Evolutionary conservation across 192 early-diverging fungal species (phyloP).

Genomic region (Umbelopsis sp.): DNA sequence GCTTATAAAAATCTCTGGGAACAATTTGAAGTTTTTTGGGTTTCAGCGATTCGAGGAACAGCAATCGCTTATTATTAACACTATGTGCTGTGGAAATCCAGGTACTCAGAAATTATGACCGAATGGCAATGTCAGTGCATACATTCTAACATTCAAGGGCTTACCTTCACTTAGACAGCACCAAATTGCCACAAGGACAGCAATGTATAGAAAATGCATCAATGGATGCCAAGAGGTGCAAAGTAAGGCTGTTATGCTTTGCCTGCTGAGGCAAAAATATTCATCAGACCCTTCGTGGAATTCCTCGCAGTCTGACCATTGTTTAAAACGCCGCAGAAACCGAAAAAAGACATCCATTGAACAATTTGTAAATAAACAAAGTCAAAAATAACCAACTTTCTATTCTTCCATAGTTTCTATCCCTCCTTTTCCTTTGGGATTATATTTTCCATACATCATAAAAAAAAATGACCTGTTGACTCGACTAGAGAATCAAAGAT

Average conservation of each 20-base stretch:
- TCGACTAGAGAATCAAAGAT: too few species aligned
- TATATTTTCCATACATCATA: too few species aligned
- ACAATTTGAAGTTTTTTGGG: neutral
- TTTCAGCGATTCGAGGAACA: neutral
- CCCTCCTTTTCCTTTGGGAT: too few species aligned
- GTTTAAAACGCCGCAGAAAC: neutral
- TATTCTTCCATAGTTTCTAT: too few species aligned
- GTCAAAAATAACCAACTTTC: neutral
- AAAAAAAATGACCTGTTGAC: too few species aligned
- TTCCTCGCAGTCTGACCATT: neutral
- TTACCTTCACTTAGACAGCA: neutral
- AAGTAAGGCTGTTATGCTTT: neutral
- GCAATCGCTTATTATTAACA: conserved; percentile 3
- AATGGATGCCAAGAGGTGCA: neutral
- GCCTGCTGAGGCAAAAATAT: neutral
- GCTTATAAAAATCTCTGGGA: conserved; percentile 12
- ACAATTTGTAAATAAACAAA: neutral
- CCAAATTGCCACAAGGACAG: neutral
- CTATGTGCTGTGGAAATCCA: neutral
- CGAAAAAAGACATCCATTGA: neutral
- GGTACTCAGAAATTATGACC: neutral
- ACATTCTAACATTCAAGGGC: too few species aligned
- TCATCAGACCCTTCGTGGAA: neutral
- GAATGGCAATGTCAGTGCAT: too few species aligned
- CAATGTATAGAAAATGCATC: neutral